Evolutionary conservation across 441 rosid species (phyloP), one percentile per base, ranked within the genome.

Genomic region (Manihot esculenta): DNA sequence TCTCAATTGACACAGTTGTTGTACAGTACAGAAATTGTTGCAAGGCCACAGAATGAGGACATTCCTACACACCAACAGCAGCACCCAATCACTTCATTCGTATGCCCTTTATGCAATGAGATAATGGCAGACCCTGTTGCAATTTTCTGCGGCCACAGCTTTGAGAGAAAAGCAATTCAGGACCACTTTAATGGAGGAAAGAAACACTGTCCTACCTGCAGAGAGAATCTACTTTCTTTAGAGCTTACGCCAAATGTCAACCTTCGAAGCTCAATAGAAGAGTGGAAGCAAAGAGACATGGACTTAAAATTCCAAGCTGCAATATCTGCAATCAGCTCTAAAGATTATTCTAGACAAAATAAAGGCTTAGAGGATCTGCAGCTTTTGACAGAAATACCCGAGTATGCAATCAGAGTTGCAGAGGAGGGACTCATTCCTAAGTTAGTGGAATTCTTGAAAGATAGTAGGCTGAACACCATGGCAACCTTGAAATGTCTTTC

Each of bases 61-160:
- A 21, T 57, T 33, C 51, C 64, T 21, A 15, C 63, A 81, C 72
- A 78, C 60, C 15, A 86, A 83, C n/a, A 48, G 69, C 76, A 73
- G 44, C 74, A 71, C 72, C 84, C 72, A 0, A 67, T 82, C n/a
- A 79, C 23, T 69, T 76, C 89, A 26, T 74, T 86, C 70, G 59
- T 64, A 61, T 86, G 89, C 74, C 82, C 86, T 3, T 65, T 86
- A 64, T 73, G 77, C 78, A 77, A 79, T 59, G 81, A 79, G 77
- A 76, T 84, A 75, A 80, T 86, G 89, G 51, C 51, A 20, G 87
- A 86, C 55, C 87, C 87, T 0, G 87, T 86, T 2, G 84, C 86
- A 2, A 73, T 82, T 55, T 55, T 74, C 23, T 84, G 86, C 1
- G 85, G 89, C 57, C 86, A 82, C 67, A 84, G 89, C 79, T 86